Conservation (phyloP, 352 stramenopile species). For the Phytophthora sansomeana region DNA sequence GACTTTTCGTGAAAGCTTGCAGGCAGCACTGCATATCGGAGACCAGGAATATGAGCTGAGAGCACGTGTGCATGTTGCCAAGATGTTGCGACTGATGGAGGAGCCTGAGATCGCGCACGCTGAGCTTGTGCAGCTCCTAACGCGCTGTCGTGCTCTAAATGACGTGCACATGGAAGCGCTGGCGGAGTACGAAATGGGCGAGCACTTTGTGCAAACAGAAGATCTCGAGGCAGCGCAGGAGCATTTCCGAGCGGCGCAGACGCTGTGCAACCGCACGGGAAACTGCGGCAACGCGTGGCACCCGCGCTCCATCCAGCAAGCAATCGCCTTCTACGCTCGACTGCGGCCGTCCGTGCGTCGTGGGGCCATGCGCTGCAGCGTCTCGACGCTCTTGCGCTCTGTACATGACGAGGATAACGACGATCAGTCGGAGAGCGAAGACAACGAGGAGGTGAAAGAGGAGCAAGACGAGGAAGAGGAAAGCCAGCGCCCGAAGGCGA, state of each 20-base stretch:
- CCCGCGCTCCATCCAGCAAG: slow-evolving; percentile 49
- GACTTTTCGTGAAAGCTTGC: slow-evolving; percentile 56
- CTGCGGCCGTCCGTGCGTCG: slow-evolving; percentile 40
- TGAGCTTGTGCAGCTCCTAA: slow-evolving; percentile 52
- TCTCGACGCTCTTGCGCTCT: slow-evolving; percentile 17
- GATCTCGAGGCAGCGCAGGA: slow-evolving; percentile 46
- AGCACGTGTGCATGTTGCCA: slow-evolving; percentile 48
- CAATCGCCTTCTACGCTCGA: slow-evolving; percentile 62
- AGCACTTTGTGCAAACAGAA: slow-evolving; percentile 46
- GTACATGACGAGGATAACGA: slow-evolving; percentile 15
- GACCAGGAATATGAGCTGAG: slow-evolving; percentile 56
- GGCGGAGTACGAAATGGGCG: slow-evolving; percentile 59
- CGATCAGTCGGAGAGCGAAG: slow-evolving; percentile 6
- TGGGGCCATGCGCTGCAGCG: slow-evolving; percentile 41
- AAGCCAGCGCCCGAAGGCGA: slow-evolving; percentile 4
- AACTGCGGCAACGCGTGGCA: slow-evolving; percentile 50
- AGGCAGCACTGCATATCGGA: slow-evolving; percentile 40
- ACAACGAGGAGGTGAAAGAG: slow-evolving; percentile 4
- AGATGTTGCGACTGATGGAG: slow-evolving; percentile 44
- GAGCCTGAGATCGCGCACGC: slow-evolving; percentile 47
- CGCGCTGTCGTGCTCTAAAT: slow-evolving; percentile 43
- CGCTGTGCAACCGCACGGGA: slow-evolving; percentile 56
- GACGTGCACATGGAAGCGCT: slow-evolving; percentile 56
- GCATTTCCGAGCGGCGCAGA: slow-evolving; percentile 51
- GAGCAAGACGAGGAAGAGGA: slow-evolving; percentile 21